phyloP scores from a whole-genome alignment of 331 rosid genomes.

The Phaseolus coccineus region DNA sequence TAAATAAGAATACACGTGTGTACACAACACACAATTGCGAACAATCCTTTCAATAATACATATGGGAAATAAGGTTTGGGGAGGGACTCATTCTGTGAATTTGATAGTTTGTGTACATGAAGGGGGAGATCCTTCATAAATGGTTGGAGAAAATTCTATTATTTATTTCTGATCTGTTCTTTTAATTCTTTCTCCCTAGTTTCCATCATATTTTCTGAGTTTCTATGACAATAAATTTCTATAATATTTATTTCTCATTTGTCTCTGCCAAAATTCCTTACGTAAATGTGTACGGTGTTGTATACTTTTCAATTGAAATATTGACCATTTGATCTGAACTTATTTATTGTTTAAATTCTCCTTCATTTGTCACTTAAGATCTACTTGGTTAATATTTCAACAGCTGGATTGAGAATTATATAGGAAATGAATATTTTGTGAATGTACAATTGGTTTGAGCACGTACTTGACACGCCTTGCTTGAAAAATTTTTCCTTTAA shows the following conservation, averaged over 20 bases:
- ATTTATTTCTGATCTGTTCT: not conserved
- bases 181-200: not conserved
- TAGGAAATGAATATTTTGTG: slow-evolving; percentile 24
- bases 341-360: not conserved
- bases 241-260: not conserved
- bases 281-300: not conserved
- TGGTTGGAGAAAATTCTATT: not conserved
- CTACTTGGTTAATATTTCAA: not conserved
- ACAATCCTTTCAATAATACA: too few species aligned
- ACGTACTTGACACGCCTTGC: not conserved
- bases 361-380: slow-evolving; percentile 2
- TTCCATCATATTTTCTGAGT: not conserved
- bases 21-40: too few species aligned
- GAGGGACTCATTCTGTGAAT: not conserved
- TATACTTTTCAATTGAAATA: slow-evolving; percentile 15
- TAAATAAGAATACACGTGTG: too few species aligned
- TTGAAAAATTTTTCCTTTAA: not conserved
- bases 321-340: slow-evolving; percentile 19
- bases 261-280: not conserved
- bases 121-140: not conserved
- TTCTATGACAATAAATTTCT: too few species aligned
- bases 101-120: not conserved
- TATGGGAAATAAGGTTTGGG: not conserved
- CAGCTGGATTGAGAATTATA: not conserved
- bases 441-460: not conserved